These are phyloP conservation scores for Theobroma cacao DNA, from an alignment of 345 rosid genomes.

Conservation along the genomic window DNA sequence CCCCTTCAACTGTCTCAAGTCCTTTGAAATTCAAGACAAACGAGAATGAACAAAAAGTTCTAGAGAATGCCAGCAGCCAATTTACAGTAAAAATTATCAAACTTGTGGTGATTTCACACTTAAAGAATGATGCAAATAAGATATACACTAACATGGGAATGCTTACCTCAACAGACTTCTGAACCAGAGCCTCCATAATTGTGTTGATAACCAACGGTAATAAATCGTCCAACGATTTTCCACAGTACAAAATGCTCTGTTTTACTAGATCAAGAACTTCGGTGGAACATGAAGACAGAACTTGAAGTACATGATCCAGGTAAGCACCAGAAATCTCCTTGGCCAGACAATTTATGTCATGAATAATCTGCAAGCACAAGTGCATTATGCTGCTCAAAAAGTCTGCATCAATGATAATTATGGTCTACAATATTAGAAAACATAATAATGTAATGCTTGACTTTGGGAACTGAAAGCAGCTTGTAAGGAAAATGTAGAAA, in stretches of 20 bases:
- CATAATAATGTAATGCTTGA: not conserved
- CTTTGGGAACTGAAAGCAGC: not conserved
- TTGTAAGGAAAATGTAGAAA: not conserved
- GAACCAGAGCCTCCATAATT: constrained; percentile 65
- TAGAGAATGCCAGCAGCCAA: not conserved
- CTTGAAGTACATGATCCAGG: constrained; percentile 52
- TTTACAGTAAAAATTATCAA: not conserved
- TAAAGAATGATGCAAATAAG: not conserved
- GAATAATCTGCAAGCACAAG: constrained; percentile 72
- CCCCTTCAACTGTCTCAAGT: constrained; percentile 81
- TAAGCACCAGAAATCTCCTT: constrained; percentile 66
- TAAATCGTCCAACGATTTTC: constrained; percentile 53
- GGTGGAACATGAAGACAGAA: constrained; percentile 67
- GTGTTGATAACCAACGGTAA: constrained; percentile 52
- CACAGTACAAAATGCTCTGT: constrained; percentile 74
- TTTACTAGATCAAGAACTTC: constrained; percentile 66
- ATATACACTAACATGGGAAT: constrained; percentile 2
- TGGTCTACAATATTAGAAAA: not conserved
- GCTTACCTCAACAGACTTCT: constrained; percentile 88
- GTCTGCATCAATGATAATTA: not conserved
- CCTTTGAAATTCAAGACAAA: constrained; percentile 42
- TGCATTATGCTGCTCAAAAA: constrained; percentile 13
- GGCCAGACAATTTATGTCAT: constrained; percentile 66
- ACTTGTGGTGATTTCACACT: not conserved
- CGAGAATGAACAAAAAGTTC: not conserved